These are phyloP conservation scores for Arachnopeziza araneosa DNA, from an alignment of 2,329 filamentous ascomycete species.

Conservation along the genomic window DNA sequence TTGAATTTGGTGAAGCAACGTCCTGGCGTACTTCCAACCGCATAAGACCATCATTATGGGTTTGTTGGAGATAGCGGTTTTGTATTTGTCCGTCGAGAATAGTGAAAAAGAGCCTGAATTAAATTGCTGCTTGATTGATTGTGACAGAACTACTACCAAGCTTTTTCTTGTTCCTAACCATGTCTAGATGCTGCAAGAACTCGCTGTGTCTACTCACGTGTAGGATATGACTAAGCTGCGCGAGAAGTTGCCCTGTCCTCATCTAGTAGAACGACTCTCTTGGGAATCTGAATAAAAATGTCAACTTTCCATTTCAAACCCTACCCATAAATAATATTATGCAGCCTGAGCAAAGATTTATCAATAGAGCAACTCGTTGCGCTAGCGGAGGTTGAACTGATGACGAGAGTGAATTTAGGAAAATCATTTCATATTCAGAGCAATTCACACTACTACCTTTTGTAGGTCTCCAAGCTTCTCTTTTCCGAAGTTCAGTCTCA, in stretches of 20 bases:
- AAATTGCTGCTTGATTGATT: no score
- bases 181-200: no score
- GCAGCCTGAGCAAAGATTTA: background rate
- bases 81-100: no score
- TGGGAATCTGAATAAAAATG: background rate
- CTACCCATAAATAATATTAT: background rate
- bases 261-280: background rate
- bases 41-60: background rate
- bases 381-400: background rate
- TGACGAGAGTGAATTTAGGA: no score
- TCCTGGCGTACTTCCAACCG: conserved; percentile 28
- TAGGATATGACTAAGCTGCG: background rate
- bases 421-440: no score
- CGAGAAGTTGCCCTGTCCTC: background rate
- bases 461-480: no score
- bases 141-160: no score
- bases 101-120: no score
- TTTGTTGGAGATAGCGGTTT: no score
- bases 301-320: background rate
- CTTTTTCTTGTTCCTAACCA: no score
- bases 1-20: conserved; percentile 39
- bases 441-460: no score
- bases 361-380: background rate
- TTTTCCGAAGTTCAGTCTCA: no score
- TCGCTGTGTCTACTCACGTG: background rate